Evolutionary conservation across 192 early-diverging fungal genomes (phyloP), one percentile per base, ranked within the genome.

Genomic region (Entomortierella chlamydospora): DNA sequence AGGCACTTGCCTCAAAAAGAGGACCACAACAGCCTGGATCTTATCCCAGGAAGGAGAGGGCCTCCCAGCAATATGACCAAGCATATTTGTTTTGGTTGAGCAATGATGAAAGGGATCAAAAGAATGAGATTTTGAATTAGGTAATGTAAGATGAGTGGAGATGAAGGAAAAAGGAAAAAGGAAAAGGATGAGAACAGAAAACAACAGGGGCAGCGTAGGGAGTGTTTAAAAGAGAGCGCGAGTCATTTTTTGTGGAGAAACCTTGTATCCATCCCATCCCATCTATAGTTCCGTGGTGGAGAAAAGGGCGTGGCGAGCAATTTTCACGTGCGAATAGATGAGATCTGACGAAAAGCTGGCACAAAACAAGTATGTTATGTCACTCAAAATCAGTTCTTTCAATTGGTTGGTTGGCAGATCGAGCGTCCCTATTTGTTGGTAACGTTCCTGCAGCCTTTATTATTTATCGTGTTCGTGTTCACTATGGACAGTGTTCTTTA

Each of bases 11-110:
- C 85, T 81, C 29, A 82, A 43, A 17, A 90, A 60, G 42, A 88
- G 73, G 10, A 89, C 76, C 1, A 94, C 61, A 22, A 96, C 54
- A 11, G 92, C 91, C 65, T 97, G 91, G 53, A 85, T 70, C 42
- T 96, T 91, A 72, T 96, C 94, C 84, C 91, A 91, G 57, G 90
- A 93, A 12, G 94, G 86, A 25, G 95, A 97, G 20, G 97, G 97
- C 59, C 91, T 93, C 8, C 97, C 97, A 25, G 95, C 84, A 12
- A 95, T 85, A 77, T 99, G 95, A 72, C 97, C 97, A 31, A 99
- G 83, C 95, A 99, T 98, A 29, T 22, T 29, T 4, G 22, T 18
- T 33, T 9, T 31, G 39, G 4, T 28, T 25, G 30, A 45, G 39
- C 43, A 45, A 34, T 47, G 28, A 62, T 41, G 51, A 33, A 53